phyloP scores from a whole-genome alignment of 2,329 filamentous ascomycete genomes.

The Chaetothyriales sp. region DNA sequence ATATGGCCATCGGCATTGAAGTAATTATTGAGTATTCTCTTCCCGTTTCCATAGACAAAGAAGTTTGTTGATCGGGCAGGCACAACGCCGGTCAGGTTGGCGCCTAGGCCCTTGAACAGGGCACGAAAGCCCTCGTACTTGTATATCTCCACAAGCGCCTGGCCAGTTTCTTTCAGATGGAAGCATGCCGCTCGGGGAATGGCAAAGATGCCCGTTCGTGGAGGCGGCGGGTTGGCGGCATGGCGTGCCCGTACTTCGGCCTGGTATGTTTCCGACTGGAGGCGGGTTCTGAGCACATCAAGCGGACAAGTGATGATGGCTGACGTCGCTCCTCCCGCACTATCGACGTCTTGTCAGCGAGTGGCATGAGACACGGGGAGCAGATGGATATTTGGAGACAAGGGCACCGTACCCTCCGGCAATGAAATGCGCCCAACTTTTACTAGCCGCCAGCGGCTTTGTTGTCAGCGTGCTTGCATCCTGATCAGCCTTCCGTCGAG shows the following conservation, averaged over 20 bases:
- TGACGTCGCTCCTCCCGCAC: constrained; percentile 77
- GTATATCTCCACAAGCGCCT: constrained; percentile 70
- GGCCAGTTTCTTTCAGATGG: constrained; percentile 71
- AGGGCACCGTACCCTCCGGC: constrained; percentile 59
- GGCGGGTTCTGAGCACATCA: constrained; percentile 80
- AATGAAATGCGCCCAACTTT: constrained; percentile 83
- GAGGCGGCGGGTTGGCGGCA: constrained; percentile 40
- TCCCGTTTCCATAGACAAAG: constrained; percentile 83
- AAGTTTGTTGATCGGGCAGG: constrained; percentile 88
- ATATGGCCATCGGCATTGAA: constrained; percentile 46
- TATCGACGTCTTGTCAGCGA: constrained; percentile 26
- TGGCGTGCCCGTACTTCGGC: constrained; percentile 57
- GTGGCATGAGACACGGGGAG: constrained; percentile 5
- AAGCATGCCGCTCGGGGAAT: constrained; percentile 51
- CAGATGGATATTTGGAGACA: constrained; percentile 1
- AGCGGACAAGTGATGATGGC: constrained; percentile 87
- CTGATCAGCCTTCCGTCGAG: constrained; percentile 1
- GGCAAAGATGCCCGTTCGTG: constrained; percentile 42
- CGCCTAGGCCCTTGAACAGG: constrained; percentile 83
- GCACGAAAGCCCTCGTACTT: constrained; percentile 69
- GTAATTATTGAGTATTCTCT: constrained; percentile 60
- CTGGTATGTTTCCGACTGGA: constrained; percentile 93
- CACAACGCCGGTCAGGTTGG: constrained; percentile 78
- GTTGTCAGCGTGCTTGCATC: constrained; percentile 12
- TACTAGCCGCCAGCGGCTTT: constrained; percentile 33